phyloP scores from a whole-genome alignment of 306 rosid genomes.

The Sesbania bispinosa region DNA sequence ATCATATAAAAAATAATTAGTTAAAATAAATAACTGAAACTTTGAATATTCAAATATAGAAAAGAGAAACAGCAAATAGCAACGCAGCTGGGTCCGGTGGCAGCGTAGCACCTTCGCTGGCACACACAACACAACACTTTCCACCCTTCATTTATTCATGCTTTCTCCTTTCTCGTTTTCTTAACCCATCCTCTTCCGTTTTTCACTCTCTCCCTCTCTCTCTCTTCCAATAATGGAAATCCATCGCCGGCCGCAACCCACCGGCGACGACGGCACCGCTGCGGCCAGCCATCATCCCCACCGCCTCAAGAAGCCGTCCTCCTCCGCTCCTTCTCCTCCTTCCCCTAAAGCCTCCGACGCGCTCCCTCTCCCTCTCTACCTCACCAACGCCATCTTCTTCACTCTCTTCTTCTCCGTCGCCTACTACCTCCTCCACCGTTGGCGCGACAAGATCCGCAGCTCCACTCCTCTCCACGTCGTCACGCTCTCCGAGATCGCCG shows the following conservation, averaged over 20 bases:
- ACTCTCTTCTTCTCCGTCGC: slow-evolving; percentile 76
- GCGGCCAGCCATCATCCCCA: background rate
- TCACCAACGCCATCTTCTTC: slow-evolving; percentile 66
- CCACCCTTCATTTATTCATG: background rate
- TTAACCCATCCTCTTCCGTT: background rate
- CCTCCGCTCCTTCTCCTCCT: slow-evolving; percentile 15
- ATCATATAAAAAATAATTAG: too few relatives aligned
- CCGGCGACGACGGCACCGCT: background rate
- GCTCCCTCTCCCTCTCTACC: slow-evolving; percentile 53
- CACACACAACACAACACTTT: background rate
- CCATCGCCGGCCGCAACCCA: slow-evolving; percentile 21
- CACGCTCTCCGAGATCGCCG: slow-evolving; percentile 53
- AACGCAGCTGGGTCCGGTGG: background rate
- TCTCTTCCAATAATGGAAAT: slow-evolving; percentile 36
- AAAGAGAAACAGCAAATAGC: background rate
- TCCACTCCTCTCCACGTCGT: slow-evolving; percentile 71
- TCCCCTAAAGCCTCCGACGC: slow-evolving; percentile 59
- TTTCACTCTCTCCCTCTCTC: background rate
- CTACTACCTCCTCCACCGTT: slow-evolving; percentile 57
- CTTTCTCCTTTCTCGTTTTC: background rate
- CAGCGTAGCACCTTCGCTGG: slow-evolving; percentile 26
- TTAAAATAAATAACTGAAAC: too few relatives aligned
- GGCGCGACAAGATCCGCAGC: slow-evolving; percentile 73
- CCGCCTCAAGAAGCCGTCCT: background rate
- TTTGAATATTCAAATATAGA: too few relatives aligned